phyloP scores from a whole-genome alignment of 768 basidiomycete species.

The Hericium erinaceus region DNA sequence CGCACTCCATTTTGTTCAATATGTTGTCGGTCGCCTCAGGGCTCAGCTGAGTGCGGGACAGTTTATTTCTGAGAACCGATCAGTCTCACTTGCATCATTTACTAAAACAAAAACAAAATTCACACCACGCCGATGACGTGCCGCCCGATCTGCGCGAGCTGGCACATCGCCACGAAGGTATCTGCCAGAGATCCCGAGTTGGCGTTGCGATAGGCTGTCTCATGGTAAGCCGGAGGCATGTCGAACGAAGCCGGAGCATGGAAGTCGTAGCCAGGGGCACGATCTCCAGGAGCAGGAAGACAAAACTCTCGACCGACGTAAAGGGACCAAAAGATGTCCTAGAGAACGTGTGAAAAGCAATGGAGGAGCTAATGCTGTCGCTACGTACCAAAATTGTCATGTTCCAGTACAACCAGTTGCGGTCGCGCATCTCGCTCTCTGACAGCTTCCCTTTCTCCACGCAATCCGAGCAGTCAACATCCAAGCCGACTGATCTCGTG shows the following conservation, averaged over 20 bases:
- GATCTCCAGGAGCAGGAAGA: constrained; percentile 29
- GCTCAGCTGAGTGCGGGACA: constrained; percentile 4
- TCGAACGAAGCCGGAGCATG: constrained; percentile 22
- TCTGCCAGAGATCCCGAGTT: constrained; percentile 4
- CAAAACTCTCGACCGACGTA: constrained; percentile 57
- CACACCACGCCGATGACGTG: constrained; percentile 10
- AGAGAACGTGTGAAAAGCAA: background rate
- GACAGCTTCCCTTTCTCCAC: constrained; percentile 42
- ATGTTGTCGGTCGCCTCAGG: constrained; percentile 7
- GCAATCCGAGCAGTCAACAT: constrained; percentile 48
- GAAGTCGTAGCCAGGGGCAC: background rate
- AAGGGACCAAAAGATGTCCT: constrained; percentile 58
- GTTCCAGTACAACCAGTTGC: constrained; percentile 53
- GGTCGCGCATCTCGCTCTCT: constrained; percentile 43
- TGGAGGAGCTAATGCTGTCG: background rate
- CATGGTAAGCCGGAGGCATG: constrained; percentile 38
- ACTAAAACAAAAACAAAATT: background rate
- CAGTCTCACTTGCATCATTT: background rate
- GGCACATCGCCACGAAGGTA: constrained; percentile 10
- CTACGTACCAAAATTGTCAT: constrained; percentile 40
- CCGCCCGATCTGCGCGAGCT: constrained; percentile 12
- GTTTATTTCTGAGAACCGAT: constrained; percentile 3
- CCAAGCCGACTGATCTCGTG: constrained; percentile 38
- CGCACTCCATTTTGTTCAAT: constrained; percentile 13
- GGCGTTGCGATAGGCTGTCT: constrained; percentile 29